Base-by-base conservation (phyloP, 2,329 filamentous ascomycete genomes). In the Nothophaeocryptopus gaeumannii region DNA sequence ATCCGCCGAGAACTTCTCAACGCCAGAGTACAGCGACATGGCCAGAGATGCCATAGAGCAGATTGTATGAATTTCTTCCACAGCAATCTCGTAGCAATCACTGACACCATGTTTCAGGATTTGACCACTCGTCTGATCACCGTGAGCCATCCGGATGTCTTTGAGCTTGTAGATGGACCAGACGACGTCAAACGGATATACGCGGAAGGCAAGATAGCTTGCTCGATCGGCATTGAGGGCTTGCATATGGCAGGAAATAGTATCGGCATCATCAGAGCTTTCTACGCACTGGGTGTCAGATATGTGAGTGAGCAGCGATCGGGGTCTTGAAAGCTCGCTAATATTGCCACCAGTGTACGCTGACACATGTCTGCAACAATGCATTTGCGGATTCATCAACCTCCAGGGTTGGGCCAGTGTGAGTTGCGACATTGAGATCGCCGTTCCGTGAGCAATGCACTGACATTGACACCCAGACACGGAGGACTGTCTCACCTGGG, bases 191-290 rank as follows among this genome's bases (percentile, higher is more conserved):
- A 60, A 30, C 20, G 41, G 3, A 55, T 64, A 2, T 72, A 71
- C 49, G 56, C 59, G 14, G 35, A 49, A 1, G 68, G 68, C 1
- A 63, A 58, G 8, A 68, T 72, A 5, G 62, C 69, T 1, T 68
- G 65, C 40, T 70, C 70, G 57, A 63, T 71, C 38, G 70, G 71
- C 0, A 65, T 70, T 10, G 70, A 73, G 55, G 70, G 59, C 36
- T 20, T 51, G 14, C 49, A 51, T 30, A 47, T 51, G 54, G 58
- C 68, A 1, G 70, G 69, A 1, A 63, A 64, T 7, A 64, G 60
- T 39, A 65, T 70, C 20, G 66, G 64, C 1, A 63, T 61, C 12
- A 64, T 73, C 15, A 63, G 70, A 5, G 66, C 68, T 45, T 63
- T 67, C 51, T 65, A 67, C 46, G 47, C 64, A 15, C 59, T 74